Conservation (phyloP, 306 rosid species). For the Trifolium pratense region DNA sequence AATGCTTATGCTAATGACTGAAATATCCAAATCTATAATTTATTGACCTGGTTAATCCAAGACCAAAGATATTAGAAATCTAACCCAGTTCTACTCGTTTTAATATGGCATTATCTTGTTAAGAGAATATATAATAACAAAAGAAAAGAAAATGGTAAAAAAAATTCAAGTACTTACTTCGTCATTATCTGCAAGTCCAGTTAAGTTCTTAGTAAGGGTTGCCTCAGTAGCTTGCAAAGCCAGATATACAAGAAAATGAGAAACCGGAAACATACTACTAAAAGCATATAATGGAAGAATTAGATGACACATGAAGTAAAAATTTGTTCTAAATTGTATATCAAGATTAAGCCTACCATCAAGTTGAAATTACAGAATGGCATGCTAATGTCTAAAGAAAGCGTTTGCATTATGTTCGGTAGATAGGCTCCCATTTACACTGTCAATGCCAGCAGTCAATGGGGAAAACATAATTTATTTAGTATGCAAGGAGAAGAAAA, state of each 20-base stretch:
- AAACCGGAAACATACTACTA: conserved; percentile 28
- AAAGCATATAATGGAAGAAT: conserved; percentile 34
- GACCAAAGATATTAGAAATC: conserved; percentile 35
- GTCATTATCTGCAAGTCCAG: conserved; percentile 47
- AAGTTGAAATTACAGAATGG: conserved; percentile 8
- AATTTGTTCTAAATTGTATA: conserved; percentile 25
- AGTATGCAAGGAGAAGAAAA: conserved; percentile 25
- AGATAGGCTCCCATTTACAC: background rate
- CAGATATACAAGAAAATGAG: conserved; percentile 42
- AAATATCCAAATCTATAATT: conserved; percentile 25
- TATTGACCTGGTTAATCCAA: conserved; percentile 16
- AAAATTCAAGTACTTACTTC: conserved; percentile 49
- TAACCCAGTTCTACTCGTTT: conserved; percentile 8
- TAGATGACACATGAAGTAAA: conserved; percentile 7
- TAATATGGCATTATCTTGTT: conserved; percentile 9
- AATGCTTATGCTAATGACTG: background rate
- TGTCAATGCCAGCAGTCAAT: background rate
- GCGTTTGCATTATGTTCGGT: background rate
- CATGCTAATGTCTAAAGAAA: background rate
- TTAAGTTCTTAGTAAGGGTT: conserved; percentile 38
- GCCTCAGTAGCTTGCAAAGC: conserved; percentile 40
- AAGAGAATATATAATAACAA: conserved; percentile 14
- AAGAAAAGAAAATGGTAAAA: conserved; percentile 13
- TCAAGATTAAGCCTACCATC: conserved; percentile 24
- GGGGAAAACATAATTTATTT: conserved; percentile 23